A percentile compares a stretch with the other conserved stretches of the same genome.
Conservation (phyloP, 169 alveolate genomes). For the Cryptosporidium xiaoi region DNA sequence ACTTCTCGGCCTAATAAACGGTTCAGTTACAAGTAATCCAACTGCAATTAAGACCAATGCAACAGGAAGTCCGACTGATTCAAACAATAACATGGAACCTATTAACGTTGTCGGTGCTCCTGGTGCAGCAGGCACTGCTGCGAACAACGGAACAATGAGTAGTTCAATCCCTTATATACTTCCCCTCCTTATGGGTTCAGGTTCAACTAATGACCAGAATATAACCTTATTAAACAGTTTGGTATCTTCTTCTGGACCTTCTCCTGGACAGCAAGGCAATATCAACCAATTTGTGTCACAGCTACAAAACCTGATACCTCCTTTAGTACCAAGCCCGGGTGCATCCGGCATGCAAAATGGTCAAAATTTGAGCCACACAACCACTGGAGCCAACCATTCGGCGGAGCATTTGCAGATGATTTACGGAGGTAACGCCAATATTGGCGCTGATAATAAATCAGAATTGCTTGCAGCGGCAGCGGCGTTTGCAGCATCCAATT, state of each 20-base stretch:
- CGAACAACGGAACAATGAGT: slow-evolving; percentile 23
- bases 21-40: slow-evolving; percentile 67
- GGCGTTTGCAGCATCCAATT: slow-evolving; percentile 70
- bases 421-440: slow-evolving; percentile 39
- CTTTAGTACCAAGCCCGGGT: slow-evolving; percentile 45
- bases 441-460: slow-evolving; percentile 68
- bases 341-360: slow-evolving; percentile 26
- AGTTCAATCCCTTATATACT: slow-evolving; percentile 52
- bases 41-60: slow-evolving; percentile 47
- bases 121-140: not conserved
- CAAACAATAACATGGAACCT: slow-evolving; percentile 37
- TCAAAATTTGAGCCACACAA: slow-evolving; percentile 41
- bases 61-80: slow-evolving; percentile 9
- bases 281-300: slow-evolving; percentile 64
- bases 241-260: slow-evolving; percentile 55
- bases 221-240: slow-evolving; percentile 68
- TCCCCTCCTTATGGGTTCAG: slow-evolving; percentile 67
- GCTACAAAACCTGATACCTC: slow-evolving; percentile 62
- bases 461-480: slow-evolving; percentile 75
- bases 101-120: too few relatives aligned
- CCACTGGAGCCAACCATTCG: slow-evolving; percentile 42
- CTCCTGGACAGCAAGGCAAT: slow-evolving; percentile 33
- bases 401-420: slow-evolving; percentile 72
- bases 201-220: slow-evolving; percentile 64
- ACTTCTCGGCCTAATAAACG: slow-evolving; percentile 68